Percentiles rank a stretch among this genome's conserved stretches.
Evolutionary conservation across 352 stramenopile species (phyloP).

Genomic region (Pythium dissotocum): DNA sequence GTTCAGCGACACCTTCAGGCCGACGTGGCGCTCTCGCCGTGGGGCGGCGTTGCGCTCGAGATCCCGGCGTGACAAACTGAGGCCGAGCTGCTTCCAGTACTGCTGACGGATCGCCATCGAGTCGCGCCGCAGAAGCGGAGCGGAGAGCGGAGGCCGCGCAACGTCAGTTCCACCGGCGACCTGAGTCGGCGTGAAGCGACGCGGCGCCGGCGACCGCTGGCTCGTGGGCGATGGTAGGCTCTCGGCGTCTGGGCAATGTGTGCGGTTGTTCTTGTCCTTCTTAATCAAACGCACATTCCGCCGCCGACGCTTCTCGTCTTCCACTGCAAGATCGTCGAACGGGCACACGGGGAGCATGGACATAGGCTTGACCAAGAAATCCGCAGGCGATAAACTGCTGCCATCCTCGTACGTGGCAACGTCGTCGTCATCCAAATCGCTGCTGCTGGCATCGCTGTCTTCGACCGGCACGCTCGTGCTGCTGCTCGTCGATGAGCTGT

Average conservation of each 20-base stretch:
- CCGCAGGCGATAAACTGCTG: slow-evolving; percentile 17
- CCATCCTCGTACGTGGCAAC: slow-evolving; percentile 30
- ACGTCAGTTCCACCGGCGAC: slow-evolving; percentile 18
- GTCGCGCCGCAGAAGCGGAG: slow-evolving; percentile 66
- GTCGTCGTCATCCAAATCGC: slow-evolving; percentile 40
- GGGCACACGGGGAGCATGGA: slow-evolving; percentile 69
- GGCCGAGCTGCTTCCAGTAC: slow-evolving; percentile 86
- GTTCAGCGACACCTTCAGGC: slow-evolving; percentile 78
- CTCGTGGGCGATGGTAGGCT: slow-evolving; percentile 53
- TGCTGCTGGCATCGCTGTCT: slow-evolving; percentile 32
- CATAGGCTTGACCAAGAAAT: slow-evolving; percentile 77
- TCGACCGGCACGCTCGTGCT: slow-evolving; percentile 28
- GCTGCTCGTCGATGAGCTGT: slow-evolving; percentile 30
- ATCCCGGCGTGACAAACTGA: slow-evolving; percentile 78
- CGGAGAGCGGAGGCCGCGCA: slow-evolving; percentile 17
- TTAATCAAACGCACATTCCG: slow-evolving; percentile 44
- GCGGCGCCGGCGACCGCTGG: slow-evolving; percentile 27
- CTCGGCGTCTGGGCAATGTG: slow-evolving; percentile 52
- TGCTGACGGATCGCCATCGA: slow-evolving; percentile 82
- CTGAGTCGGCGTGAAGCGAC: slow-evolving; percentile 21
- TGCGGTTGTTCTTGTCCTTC: slow-evolving; percentile 42
- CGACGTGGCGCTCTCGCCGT: slow-evolving; percentile 63
- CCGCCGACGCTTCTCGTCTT: slow-evolving; percentile 78
- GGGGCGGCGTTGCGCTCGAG: slow-evolving; percentile 75
- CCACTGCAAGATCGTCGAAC: slow-evolving; percentile 69